phyloP scores from a whole-genome alignment of 768 basidiomycete genomes.

The Hysterangium stoloniferum region DNA sequence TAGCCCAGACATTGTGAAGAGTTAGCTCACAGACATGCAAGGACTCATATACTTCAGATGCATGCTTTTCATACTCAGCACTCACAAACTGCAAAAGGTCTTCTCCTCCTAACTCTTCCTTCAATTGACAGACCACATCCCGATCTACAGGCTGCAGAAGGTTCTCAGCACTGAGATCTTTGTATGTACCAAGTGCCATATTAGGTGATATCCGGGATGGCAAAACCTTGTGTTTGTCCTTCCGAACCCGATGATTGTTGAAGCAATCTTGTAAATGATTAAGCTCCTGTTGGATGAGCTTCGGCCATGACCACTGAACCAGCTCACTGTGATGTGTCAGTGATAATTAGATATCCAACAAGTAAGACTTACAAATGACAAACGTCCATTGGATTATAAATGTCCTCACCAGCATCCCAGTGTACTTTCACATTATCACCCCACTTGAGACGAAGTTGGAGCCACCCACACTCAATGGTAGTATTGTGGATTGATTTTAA shows the following conservation, averaged over 20 bases:
- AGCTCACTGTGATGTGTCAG: constrained; percentile 17
- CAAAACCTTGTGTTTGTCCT: constrained; percentile 26
- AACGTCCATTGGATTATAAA: constrained; percentile 14
- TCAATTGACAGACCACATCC: constrained; percentile 22
- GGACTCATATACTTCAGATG: constrained; percentile 16
- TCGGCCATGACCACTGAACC: constrained; percentile 21
- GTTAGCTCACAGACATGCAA: constrained; percentile 17
- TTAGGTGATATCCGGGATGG: constrained; percentile 31
- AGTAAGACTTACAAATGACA: constrained; percentile 23
- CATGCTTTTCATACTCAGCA: constrained; percentile 20
- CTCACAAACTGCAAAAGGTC: constrained; percentile 25
- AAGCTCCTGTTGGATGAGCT: constrained; percentile 15
- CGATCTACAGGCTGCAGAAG: constrained; percentile 22
- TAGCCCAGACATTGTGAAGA: constrained; percentile 23
- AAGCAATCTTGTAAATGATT: constrained; percentile 14
- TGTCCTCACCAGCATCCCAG: constrained; percentile 19
- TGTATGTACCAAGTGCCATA: constrained; percentile 21
- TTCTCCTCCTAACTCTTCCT: constrained; percentile 25
- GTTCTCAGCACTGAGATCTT: constrained; percentile 23
- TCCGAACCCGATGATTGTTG: constrained; percentile 24
- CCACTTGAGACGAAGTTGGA: constrained; percentile 23
- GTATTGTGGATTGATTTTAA: constrained; percentile 18
- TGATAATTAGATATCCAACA: background rate
- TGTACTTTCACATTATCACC: constrained; percentile 25
- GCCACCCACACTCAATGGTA: constrained; percentile 27